Evolutionary conservation across 495 filamentous ascomycete genomes (phyloP), one percentile per base, ranked within the genome.

Genomic region (Penicillium argentinense): DNA sequence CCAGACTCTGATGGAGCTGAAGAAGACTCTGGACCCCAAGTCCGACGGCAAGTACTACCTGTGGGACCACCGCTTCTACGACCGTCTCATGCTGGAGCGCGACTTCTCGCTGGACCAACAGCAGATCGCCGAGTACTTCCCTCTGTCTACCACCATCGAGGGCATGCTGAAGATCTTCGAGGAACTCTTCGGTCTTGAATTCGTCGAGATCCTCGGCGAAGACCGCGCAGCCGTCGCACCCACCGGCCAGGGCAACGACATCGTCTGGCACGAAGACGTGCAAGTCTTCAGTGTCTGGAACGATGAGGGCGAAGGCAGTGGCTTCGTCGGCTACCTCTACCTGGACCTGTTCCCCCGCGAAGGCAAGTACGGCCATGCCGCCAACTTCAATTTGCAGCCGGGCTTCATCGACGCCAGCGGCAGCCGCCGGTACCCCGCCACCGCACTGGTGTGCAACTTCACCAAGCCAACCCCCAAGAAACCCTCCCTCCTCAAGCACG

Each of bases 141-240:
- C 93, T 3, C 71, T 97, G 17, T 78, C 83, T 54, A 83, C 82
- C 3, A 95, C 89, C 2, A 87, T 98, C 39, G 73, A 78, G 22
- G 89, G 88, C 45, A 98, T 97, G 95, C 80, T 98, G 42, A 74
- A 83, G 58, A 96, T 97, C 56, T 97, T 98, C 53, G 92, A 97
- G 67, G 75, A 89, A 62, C 76, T 98, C 0, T 95, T 98, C 54
- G 93, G 93, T 17, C 73, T 98, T 8, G 86, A 84, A 12, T 97
- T 98, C 57, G 85, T 97, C 19, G 84, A 96, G 72, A 75, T 97
- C 37, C 67, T 67, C 13, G 82, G 78, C 30, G 68, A 78, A 40
- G 81, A 84, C 49, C 74, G 84, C 9, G 70, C 77, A 14, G 56
- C 66, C 12, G 58, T 87, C 19, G 73, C 80, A 13, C 65, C 79